These are phyloP conservation scores for Yamadazyma sp. DNA, from an alignment of 1,139 yeast genomes.

Conservation along the genomic window DNA sequence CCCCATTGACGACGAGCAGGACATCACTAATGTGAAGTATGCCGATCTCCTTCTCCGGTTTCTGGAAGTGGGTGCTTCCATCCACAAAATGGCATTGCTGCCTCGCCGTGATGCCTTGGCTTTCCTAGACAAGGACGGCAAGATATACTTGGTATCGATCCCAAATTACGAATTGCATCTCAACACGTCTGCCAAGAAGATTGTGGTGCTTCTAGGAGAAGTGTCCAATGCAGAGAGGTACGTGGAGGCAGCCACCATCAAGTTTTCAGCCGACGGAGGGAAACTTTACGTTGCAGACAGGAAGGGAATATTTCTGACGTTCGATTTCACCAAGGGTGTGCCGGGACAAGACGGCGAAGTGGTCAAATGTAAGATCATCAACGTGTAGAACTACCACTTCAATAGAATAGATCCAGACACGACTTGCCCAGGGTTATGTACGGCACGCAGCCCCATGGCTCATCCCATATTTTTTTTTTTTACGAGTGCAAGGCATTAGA, in stretches of 20 bases:
- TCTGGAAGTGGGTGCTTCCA: conserved; percentile 79
- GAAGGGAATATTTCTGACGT: conserved; percentile 73
- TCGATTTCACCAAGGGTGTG: conserved; percentile 85
- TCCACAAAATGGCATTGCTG: conserved; percentile 71
- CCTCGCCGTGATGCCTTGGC: conserved; percentile 89
- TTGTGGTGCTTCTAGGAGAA: conserved; percentile 73
- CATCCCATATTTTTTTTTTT: too few relatives aligned
- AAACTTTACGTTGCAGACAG: conserved; percentile 74
- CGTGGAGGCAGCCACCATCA: conserved; percentile 71
- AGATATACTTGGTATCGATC: conserved; percentile 66
- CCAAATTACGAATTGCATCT: conserved; percentile 50
- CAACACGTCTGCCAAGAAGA: conserved; percentile 34
- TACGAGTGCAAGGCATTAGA: too few relatives aligned
- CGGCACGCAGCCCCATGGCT: not conserved
- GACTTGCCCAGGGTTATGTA: too few relatives aligned
- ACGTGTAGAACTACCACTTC: too few relatives aligned
- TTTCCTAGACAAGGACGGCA: conserved; percentile 74
- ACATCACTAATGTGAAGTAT: conserved; percentile 26
- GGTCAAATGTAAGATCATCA: conserved; percentile 65
- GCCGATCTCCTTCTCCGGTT: conserved; percentile 46
- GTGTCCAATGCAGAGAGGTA: conserved; percentile 70
- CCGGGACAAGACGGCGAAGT: conserved; percentile 78
- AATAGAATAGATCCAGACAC: too few relatives aligned
- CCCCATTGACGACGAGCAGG: conserved; percentile 18
- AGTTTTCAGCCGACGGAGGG: conserved; percentile 80